These are phyloP conservation scores for Didymella pinodella DNA, from an alignment of 2,329 filamentous ascomycete genomes.

Conservation along the genomic window DNA sequence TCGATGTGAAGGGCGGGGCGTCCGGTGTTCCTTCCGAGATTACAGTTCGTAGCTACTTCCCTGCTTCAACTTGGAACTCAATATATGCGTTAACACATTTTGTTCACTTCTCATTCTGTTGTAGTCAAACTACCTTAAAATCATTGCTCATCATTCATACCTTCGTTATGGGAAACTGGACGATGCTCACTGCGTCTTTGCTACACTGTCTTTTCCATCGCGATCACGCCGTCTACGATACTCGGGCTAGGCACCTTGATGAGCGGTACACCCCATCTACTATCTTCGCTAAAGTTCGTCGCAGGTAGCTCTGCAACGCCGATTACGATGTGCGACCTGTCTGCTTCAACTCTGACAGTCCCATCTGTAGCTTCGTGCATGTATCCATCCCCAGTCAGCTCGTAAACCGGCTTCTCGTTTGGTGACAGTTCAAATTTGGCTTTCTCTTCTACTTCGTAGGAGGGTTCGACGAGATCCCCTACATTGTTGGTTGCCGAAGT, in stretches of 20 bases:
- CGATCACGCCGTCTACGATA: not conserved
- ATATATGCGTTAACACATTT: not conserved
- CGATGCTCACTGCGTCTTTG: not conserved
- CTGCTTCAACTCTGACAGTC: constrained; percentile 19
- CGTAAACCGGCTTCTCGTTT: constrained; percentile 21
- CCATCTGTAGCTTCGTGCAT: constrained; percentile 21
- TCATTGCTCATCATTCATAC: not conserved
- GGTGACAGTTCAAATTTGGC: constrained; percentile 23
- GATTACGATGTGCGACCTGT: constrained; percentile 16
- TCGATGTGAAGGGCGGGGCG: not conserved
- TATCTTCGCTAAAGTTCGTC: constrained; percentile 15
- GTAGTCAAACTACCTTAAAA: not conserved
- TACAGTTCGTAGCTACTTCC: not conserved
- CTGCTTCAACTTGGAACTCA: not conserved
- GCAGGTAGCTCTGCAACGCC: constrained; percentile 24
- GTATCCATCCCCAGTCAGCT: constrained; percentile 20
- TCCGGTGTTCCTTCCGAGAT: constrained; percentile 6
- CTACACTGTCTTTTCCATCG: not conserved
- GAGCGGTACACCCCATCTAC: constrained; percentile 9
- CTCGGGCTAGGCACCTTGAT: not conserved
- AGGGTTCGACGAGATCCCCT: not conserved
- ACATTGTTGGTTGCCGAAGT: not conserved
- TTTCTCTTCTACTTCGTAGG: constrained; percentile 13
- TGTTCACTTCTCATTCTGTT: not conserved
- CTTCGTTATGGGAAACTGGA: not conserved